Conservation (phyloP, 2,329 filamentous ascomycete species). For the Botryotinia calthae region DNA sequence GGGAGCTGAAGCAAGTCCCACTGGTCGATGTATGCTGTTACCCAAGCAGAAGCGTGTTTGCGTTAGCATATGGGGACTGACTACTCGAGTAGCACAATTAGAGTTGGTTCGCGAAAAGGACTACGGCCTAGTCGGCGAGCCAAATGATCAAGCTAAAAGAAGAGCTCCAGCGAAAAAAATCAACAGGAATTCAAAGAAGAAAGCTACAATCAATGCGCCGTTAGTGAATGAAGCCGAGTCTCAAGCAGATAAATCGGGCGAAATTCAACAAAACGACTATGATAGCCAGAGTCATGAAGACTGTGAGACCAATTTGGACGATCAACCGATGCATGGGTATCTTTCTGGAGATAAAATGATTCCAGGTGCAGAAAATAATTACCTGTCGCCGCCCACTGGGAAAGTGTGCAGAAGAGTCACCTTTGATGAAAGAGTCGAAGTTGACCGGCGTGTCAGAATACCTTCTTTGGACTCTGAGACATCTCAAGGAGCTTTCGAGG, state of each 20-base stretch:
- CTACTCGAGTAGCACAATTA: constrained; percentile 18
- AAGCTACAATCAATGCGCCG: not conserved
- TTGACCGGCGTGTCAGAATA: not conserved
- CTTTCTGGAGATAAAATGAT: not conserved
- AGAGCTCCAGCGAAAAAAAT: too few species aligned
- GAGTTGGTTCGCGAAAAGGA: constrained; percentile 23
- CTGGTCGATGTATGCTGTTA: constrained; percentile 30
- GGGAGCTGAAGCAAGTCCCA: constrained; percentile 30
- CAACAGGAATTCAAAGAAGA: not conserved
- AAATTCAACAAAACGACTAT: not conserved
- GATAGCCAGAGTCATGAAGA: not conserved
- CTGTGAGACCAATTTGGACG: not conserved
- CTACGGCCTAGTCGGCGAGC: not conserved
- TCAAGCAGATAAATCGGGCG: not conserved
- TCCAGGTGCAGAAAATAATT: not conserved
- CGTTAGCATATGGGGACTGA: not conserved
- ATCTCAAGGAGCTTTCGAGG: not conserved
- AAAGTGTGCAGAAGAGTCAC: not conserved
- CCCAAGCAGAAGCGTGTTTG: constrained; percentile 1
- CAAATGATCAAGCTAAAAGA: not conserved
- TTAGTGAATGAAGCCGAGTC: not conserved
- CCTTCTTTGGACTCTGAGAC: not conserved
- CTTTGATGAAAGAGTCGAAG: not conserved
- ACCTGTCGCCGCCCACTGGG: too few species aligned
- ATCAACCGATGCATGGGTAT: not conserved